Base-by-base conservation (phyloP, 768 basidiomycete genomes). In the Termitomyces sp. region DNA sequence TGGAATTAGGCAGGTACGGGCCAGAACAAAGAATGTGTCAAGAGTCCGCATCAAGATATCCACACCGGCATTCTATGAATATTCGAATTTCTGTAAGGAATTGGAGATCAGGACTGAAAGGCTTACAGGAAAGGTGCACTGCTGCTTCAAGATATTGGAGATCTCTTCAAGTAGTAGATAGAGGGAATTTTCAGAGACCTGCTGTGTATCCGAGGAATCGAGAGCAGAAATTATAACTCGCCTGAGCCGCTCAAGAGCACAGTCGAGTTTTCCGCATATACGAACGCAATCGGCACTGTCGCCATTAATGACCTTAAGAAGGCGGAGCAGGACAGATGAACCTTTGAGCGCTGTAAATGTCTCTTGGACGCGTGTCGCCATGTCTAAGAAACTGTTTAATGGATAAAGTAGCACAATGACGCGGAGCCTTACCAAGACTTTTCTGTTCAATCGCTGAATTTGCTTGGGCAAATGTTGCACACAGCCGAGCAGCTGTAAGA, bases 161-260 rank as follows among this genome's bases (percentile, higher is more conserved):
- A 79, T 69, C 10, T 60, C 66, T 54, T 74, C 71, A 14, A 82
- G 61, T 12, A 84, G 58, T 1, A 60, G 55, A 16, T 57, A 63
- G 12, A 71, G 54, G 27, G 47, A 16, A 21, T 60, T 58, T 23
- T 54, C 48, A 11, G 17, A 5, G 44, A 48, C 53, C 44, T 59
- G 57, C 39, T 39, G 34, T 52, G 54, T n/a, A 40, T 37, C 35
- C 6, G 34, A 28, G 39, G 60, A 49, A 40, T 86, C 85, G 17
- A 87, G 52, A 19, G 75, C 59, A 45, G 77, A 80, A 34, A 81
- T 61, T 12, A 73, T 72, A n/a, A 72, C 69, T 51, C 84, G 76
- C 19, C 86, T 75, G 14, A 85, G 62, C 50, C 81, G 73, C 65
- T 88, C 88, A 11, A 89, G 59, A 0, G 83, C 80, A 25, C 86